Base-by-base conservation (phyloP, 306 rosid species). In the Hylodesmum podocarpum region DNA sequence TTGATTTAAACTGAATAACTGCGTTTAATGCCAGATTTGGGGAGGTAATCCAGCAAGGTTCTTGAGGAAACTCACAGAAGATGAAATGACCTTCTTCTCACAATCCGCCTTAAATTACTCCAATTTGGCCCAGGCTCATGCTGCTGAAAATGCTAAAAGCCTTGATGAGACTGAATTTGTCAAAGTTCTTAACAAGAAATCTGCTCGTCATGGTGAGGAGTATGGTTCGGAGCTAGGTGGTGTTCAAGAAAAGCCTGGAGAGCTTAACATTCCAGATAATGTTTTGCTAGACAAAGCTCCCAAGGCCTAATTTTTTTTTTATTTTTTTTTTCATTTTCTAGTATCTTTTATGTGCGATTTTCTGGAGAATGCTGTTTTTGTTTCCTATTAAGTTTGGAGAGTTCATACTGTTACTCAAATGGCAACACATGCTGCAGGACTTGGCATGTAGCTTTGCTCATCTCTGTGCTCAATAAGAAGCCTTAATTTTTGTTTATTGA, bases 31-130 rank as follows among this genome's bases (percentile, higher is more conserved):
- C 67, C 84, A 94, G 98, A 93, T 92, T 57, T 94, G 98, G 98
- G 99, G 96, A 73, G 99, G 99, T 44, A 95, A 92, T 77, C 99
- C 99, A 1, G 97, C 99, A 46, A 92, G 82, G 86, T 92, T 92
- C 85, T 83, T 92, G 84, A 90, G 99, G 85, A 95, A 89, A 89
- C 97, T 95, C 28, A 86, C 97, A 4, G 93, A 95, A 82, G 90
- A 95, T 19, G 99, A 95, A 89, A 89, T 89, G 84, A 81, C 94
- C 67, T 95, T 92, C 86, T 86, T 95, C 70, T 86, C 92, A 73
- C 96, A 95, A 75, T 95, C 96, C 1, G 97, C 97, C 77, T 6
- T 86, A 54, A 92, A 95, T 41, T 95, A 95, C 79, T 58, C 97
- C 88, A 90, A 72, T 84, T 84, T 92, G 89, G 97, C 97, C 66